Base-by-base conservation (phyloP, 2,329 filamentous ascomycete species). In the Sporothrix phasma region DNA sequence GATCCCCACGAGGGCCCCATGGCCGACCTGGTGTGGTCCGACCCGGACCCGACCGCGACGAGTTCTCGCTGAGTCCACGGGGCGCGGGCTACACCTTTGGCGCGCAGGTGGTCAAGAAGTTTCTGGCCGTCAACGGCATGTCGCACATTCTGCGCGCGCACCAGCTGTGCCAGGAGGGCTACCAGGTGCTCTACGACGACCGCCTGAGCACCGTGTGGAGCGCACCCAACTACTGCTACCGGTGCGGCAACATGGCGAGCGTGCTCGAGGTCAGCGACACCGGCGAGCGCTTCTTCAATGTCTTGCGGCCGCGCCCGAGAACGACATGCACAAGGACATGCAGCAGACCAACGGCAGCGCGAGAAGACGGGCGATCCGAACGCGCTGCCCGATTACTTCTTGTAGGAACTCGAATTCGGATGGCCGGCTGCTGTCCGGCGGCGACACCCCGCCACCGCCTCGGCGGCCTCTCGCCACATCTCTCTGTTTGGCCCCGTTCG, bases 1-100 rank as follows among this genome's bases (percentile, higher is more conserved):
- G 74, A 99, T 99, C 66, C 94, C 5, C 94, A 99, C 77, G 94
- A 99, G 77, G 94, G 94, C 0, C 94, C 94, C 39, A 99, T 99
- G 94, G 94, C 94, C n/a, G 94, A 99, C 75, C 80, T 99, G 5
- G 94, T 99, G 37, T 99, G 94, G 94, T 96, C 92, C 22, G 94
- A 99, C 74, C 94, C 94, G 0, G 94, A 99, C 74, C 88, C n/a
- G 94, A 99, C 71, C 85, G 92, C 64, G 94, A 99, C 76, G 94
- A 99, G 75, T 99, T 99, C 76, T 95, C 90, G 6, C 83, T 99
- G 17, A 95, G 90, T 7, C 94, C 94, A 2, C 84, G 94, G 67
- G 94, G 94, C 49, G 94, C 94, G 22, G 94, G 94, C 26, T 99
- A 99, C 75, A 97, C 93, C 0, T 99, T 99, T 74, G 94, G 94